Conservation (phyloP, 2,329 filamentous ascomycete genomes). For the Coniella lustricola region DNA sequence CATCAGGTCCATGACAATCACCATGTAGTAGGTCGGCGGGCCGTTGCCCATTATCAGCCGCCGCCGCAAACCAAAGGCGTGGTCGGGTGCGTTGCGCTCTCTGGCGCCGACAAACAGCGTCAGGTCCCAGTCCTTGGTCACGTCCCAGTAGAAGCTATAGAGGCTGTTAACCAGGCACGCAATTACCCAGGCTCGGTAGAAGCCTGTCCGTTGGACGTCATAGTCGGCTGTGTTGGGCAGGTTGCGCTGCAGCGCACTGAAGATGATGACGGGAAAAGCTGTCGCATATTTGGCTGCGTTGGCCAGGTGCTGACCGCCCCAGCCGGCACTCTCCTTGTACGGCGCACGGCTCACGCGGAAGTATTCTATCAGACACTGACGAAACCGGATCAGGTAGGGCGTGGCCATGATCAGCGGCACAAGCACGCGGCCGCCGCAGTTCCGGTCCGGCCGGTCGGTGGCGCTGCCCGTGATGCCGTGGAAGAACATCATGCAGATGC, state of each 20-base stretch:
- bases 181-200: slow-evolving; percentile 58
- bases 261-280: slow-evolving; percentile 83
- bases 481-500: slow-evolving; percentile 72
- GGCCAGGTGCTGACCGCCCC: slow-evolving; percentile 80
- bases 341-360: slow-evolving; percentile 57
- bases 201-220: slow-evolving; percentile 30
- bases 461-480: slow-evolving; percentile 63
- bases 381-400: slow-evolving; percentile 77
- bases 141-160: slow-evolving; percentile 99
- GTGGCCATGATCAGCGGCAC: slow-evolving; percentile 80
- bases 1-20: slow-evolving; percentile 69
- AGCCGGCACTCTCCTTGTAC: slow-evolving; percentile 52
- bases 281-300: slow-evolving; percentile 95
- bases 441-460: slow-evolving; percentile 73
- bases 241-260: slow-evolving; percentile 67
- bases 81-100: slow-evolving; percentile 53
- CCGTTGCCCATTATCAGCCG: slow-evolving; percentile 62
- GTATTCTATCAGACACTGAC: slow-evolving; percentile 90
- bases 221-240: slow-evolving; percentile 33
- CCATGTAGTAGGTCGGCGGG: slow-evolving; percentile 71
- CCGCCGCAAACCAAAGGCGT: slow-evolving; percentile 71
- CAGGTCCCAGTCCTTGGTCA: slow-evolving; percentile 94
- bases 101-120: slow-evolving; percentile 61
- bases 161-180: slow-evolving; percentile 76
- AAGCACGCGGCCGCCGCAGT: slow-evolving; percentile 69